Base-by-base conservation (phyloP, 164 flowering plant species). In the Magnolia officinalis region DNA sequence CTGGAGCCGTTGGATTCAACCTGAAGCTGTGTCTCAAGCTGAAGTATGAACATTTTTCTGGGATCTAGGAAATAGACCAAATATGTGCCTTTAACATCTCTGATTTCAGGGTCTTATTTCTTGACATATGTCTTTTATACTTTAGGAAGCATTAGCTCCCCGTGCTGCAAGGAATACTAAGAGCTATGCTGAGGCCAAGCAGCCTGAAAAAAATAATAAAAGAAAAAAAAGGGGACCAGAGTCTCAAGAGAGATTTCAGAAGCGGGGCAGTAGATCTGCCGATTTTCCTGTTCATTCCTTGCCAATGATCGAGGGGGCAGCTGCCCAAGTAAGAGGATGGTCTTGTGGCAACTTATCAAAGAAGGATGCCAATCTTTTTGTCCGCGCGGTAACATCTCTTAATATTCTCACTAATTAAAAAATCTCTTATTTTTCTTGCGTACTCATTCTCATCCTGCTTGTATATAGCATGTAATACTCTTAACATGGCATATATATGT, bases 1-100 rank as follows among this genome's bases (percentile, higher is more conserved):
- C 67, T 96, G 99, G 99, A 94, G 98, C 75, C 96, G 99, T 67
- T 91, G 91, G 99, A 96, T 96, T 82, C 93, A 96, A 83, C 96
- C 98, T 1, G 97, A 93, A 63, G 92, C 95, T 70, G 79, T 85
- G 29, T 84, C 86, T 29, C 88, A 92, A 63, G 97, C 97, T 76
- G 98, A 96, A 74, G 99, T 94, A 87, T 78, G 81, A 50, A 67
- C 59, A 19, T 77, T 10, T 45, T 31, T 14, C 37, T 59, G 55
- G 23, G 49, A 18, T 70, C n/a, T 23, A 21, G 13, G 26, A 26
- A 66, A 66, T 66, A 11, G n/a, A 21, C 24, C 14, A 7, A 66
- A 66, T 66, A 24, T 66, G 24, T 66, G 26, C 29, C 13, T 14
- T 37, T 16, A 37, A 16, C 20, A 55, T 69, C 26, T 50, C 26